phyloP scores from a whole-genome alignment of 106 monocot species.

The Amphibolis antarctica region DNA sequence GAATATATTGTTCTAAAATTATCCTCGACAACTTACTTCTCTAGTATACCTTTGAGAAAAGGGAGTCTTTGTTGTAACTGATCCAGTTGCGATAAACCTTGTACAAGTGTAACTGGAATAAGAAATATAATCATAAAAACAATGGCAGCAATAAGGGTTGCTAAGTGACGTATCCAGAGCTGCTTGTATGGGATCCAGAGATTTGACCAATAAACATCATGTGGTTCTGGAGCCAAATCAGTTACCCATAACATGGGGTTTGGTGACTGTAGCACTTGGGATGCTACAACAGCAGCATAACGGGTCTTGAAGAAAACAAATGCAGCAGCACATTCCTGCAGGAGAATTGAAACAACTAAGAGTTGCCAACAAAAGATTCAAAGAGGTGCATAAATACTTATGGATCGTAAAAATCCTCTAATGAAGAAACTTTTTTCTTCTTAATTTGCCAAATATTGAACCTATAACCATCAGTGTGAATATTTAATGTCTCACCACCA shows the following conservation, averaged over 20 bases:
- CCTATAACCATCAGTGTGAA: no score
- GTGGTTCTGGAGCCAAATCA: constrained; percentile 76
- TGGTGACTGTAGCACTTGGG: constrained; percentile 81
- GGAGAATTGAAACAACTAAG: not conserved
- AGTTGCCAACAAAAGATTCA: not conserved
- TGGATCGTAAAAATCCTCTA: no score
- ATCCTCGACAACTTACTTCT: constrained; percentile 40
- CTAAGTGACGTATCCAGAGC: constrained; percentile 82
- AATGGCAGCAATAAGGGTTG: constrained; percentile 55
- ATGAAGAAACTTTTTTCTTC: no score
- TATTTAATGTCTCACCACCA: no score
- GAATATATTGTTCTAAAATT: not conserved
- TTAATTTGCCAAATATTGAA: no score
- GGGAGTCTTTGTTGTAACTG: constrained; percentile 59
- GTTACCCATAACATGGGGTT: constrained; percentile 94
- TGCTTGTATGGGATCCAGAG: constrained; percentile 82
- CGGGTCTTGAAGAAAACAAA: constrained; percentile 92
- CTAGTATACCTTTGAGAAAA: constrained; percentile 62
- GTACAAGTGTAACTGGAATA: constrained; percentile 77
- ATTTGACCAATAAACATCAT: constrained; percentile 97
- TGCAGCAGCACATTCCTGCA: constrained; percentile 82
- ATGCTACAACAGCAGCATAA: constrained; percentile 70
- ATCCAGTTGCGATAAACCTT: constrained; percentile 75
- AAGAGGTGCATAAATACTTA: no score
- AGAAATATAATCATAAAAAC: constrained; percentile 76